phyloP scores from a whole-genome alignment of 1,284 basidiomycete genomes.

The Trametes hirsuta region DNA sequence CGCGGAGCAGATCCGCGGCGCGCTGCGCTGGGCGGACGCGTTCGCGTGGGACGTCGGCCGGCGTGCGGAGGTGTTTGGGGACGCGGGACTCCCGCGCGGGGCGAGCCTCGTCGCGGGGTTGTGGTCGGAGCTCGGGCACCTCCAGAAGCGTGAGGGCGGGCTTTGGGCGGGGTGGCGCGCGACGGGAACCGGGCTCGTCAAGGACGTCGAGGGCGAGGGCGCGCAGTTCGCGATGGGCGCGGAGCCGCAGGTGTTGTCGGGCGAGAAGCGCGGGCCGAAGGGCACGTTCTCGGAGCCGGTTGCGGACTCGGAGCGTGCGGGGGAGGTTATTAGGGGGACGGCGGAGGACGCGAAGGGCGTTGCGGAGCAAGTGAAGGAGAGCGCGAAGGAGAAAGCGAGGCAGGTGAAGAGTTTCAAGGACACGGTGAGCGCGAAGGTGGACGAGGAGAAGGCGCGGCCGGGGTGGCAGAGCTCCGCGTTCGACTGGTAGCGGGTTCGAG shows the following conservation, averaged over 20 bases:
- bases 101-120: constrained; percentile 55
- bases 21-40: constrained; percentile 54
- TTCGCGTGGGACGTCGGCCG: constrained; percentile 59
- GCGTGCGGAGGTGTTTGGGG: constrained; percentile 63
- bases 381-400: constrained; percentile 41
- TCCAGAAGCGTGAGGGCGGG: constrained; percentile 43
- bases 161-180: constrained; percentile 50
- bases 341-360: constrained; percentile 24
- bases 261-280: constrained; percentile 65
- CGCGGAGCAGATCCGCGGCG: constrained; percentile 51
- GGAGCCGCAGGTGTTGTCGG: constrained; percentile 68
- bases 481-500: constrained; percentile 30
- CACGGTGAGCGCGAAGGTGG: constrained; percentile 47
- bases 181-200: constrained; percentile 64
- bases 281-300: constrained; percentile 56
- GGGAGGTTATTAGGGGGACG: constrained; percentile 7
- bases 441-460: constrained; percentile 41
- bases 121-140: constrained; percentile 65
- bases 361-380: constrained; percentile 37
- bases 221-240: constrained; percentile 65
- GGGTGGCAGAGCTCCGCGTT: constrained; percentile 61
- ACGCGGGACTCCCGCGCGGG: constrained; percentile 55
- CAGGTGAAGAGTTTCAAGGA: constrained; percentile 50
- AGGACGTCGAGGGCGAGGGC: constrained; percentile 44
- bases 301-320: constrained; percentile 30